Base-by-base conservation (phyloP, 1,284 basidiomycete species). In the Inonotus obliquus region DNA sequence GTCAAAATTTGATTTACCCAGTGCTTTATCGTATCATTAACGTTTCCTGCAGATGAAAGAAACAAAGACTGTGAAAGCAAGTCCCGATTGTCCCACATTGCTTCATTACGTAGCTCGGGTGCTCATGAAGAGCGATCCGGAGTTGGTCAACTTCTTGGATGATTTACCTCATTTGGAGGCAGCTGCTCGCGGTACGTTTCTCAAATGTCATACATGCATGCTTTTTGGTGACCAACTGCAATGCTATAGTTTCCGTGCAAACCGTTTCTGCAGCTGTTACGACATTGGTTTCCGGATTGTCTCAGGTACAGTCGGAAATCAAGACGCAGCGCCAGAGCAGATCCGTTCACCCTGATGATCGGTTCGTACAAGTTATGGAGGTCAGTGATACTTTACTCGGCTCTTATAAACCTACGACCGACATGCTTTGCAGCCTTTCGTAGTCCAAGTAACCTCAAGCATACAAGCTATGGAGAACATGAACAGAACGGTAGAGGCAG, bases 71-170 rank as follows among this genome's bases (percentile, higher is more conserved):
- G 83, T 83, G 0, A 86, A 83, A 62, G 82, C 83, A 0, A 81
- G 82, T 0, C 59, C 81, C 0, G 84, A 84, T 1, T 95, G 92
- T 67, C 92, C 93, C 0, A 96, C 92, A 0, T 77, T 97, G 25
- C 76, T 97, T 27, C 94, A 97, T 72, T 96, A 94, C 71, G 70
- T 96, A 25, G 91, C 91, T 6, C 79, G 82, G 54, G 79, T 91
- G 4, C 77, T 96, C n/a, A 72, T 92, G 63, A 81, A 85, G 48
- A 81, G 79, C 11, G 86, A 94, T 69, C 82, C 89, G 0, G 76
- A 78, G 0, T 71, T 92, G 4, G 77, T 91, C 0, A 81, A 81
- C 13, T 96, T 94, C 73, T 80, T 92, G 7, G 89, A 94, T 39
- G 94, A 96, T 25, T 76, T 92, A 67, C 86, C 91, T 2, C 87